Conservation (phyloP, 495 filamentous ascomycete species). For the Mytilinidion resinicola region DNA sequence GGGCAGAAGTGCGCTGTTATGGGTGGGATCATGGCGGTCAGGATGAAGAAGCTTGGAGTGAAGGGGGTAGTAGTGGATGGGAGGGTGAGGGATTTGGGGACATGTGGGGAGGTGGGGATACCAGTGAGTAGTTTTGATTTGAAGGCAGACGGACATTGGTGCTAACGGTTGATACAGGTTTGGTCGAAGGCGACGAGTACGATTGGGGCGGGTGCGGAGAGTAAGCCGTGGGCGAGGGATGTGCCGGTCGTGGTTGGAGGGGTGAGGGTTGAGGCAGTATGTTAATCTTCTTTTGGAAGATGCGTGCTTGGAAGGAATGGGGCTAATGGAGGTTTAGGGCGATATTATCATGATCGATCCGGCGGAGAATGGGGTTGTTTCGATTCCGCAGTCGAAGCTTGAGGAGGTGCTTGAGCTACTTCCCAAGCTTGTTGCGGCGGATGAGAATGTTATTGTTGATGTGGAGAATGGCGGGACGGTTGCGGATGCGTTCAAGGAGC, state of each 20-base stretch:
- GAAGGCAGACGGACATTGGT: background rate
- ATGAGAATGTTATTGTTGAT: constrained; percentile 55
- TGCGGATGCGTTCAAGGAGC: constrained; percentile 51
- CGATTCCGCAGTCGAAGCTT: constrained; percentile 47
- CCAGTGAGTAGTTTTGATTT: constrained; percentile 39
- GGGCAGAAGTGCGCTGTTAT: constrained; percentile 57
- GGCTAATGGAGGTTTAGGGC: constrained; percentile 36
- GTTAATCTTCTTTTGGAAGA: constrained; percentile 4
- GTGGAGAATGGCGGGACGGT: constrained; percentile 52
- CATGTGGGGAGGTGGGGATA: constrained; percentile 43
- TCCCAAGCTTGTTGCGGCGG: constrained; percentile 51
- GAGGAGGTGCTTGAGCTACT: constrained; percentile 37
- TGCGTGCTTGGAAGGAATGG: too few relatives aligned
- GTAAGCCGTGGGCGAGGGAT: constrained; percentile 50
- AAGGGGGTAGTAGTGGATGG: constrained; percentile 53
- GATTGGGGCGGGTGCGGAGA: constrained; percentile 55
- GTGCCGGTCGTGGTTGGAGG: constrained; percentile 47
- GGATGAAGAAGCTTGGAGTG: constrained; percentile 51
- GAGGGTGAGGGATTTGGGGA: constrained; percentile 54
- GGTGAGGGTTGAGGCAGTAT: constrained; percentile 44
- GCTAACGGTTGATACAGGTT: constrained; percentile 34
- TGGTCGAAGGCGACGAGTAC: constrained; percentile 54
- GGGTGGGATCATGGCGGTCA: constrained; percentile 61
- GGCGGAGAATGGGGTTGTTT: constrained; percentile 51
- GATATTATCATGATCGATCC: constrained; percentile 61